Percentiles rank a stretch among this genome's conserved stretches.
phyloP scores from a whole-genome alignment of 108 stramenopile genomes.

The Cyclotella sp. region DNA sequence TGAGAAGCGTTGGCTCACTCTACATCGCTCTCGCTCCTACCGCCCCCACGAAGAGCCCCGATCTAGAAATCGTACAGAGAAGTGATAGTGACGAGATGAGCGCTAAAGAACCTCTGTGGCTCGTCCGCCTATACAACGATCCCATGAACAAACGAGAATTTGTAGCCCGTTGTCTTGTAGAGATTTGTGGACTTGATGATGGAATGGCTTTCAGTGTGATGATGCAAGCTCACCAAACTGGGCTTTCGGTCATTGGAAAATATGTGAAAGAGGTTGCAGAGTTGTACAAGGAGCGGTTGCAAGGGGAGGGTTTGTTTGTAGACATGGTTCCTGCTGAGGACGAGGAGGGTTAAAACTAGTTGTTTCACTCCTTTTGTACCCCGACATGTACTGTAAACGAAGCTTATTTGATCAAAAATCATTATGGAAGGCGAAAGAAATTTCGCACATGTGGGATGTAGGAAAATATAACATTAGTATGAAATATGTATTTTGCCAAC shows the following conservation, averaged over 20 bases:
- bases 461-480: too few species aligned
- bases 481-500: too few species aligned
- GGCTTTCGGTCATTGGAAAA: conserved; percentile 66
- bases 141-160: conserved; percentile 83
- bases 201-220: conserved; percentile 67
- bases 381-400: neutral
- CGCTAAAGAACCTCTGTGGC: conserved; percentile 55
- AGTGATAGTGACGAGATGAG: conserved; percentile 2
- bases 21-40: conserved; percentile 7
- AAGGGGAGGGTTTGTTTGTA: conserved; percentile 59
- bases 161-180: conserved; percentile 66
- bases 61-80: conserved; percentile 6
- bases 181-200: conserved; percentile 64
- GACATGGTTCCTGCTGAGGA: conserved; percentile 77
- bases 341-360: neutral
- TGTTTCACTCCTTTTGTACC: neutral
- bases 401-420: neutral
- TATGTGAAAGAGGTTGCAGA: conserved; percentile 72
- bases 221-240: conserved; percentile 80
- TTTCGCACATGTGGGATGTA: too few species aligned
- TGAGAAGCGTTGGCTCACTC: conserved; percentile 3
- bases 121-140: conserved; percentile 74
- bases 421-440: too few species aligned
- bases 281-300: conserved; percentile 56
- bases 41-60: conserved; percentile 19